Evolutionary conservation across 768 basidiomycete genomes (phyloP).

Genomic region (Amanita inopinata): DNA sequence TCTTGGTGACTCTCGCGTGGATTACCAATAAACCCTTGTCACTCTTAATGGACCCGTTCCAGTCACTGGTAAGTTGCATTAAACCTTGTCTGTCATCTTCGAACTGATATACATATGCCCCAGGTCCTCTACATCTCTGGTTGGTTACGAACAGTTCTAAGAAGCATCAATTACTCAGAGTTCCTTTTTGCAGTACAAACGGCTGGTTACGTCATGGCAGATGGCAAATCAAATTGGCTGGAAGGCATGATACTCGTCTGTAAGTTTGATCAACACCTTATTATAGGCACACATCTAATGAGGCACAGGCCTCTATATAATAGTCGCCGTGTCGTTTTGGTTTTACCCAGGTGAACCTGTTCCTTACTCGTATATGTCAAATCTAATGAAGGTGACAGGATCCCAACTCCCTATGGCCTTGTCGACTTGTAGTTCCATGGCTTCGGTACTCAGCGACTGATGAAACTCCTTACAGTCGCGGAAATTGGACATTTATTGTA

Average conservation of each 20-base stretch:
- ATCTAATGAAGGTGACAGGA: neutral
- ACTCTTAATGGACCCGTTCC: slow-evolving; percentile 81
- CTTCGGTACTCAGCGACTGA: too few species aligned
- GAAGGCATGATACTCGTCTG: slow-evolving; percentile 78
- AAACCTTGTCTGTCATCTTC: slow-evolving; percentile 12
- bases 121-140: slow-evolving; percentile 41
- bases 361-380: neutral
- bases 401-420: neutral
- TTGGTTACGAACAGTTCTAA: slow-evolving; percentile 12
- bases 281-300: too few species aligned
- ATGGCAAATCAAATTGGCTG: slow-evolving; percentile 89
- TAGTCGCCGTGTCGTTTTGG: slow-evolving; percentile 70
- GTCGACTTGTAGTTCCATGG: neutral
- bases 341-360: slow-evolving; percentile 39
- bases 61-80: slow-evolving; percentile 39
- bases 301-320: slow-evolving; percentile 60
- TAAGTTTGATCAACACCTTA: slow-evolving; percentile 17
- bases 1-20: slow-evolving; percentile 77
- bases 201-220: slow-evolving; percentile 77
- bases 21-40: slow-evolving; percentile 68
- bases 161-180: neutral
- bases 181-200: slow-evolving; percentile 44
- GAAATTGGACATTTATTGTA: too few species aligned
- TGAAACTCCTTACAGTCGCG: too few species aligned
- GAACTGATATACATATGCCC: neutral